Evolutionary conservation across 192 early-diverging fungal genomes (phyloP), one percentile per base, ranked within the genome.

Genomic region (Obelidium mucronatum): DNA sequence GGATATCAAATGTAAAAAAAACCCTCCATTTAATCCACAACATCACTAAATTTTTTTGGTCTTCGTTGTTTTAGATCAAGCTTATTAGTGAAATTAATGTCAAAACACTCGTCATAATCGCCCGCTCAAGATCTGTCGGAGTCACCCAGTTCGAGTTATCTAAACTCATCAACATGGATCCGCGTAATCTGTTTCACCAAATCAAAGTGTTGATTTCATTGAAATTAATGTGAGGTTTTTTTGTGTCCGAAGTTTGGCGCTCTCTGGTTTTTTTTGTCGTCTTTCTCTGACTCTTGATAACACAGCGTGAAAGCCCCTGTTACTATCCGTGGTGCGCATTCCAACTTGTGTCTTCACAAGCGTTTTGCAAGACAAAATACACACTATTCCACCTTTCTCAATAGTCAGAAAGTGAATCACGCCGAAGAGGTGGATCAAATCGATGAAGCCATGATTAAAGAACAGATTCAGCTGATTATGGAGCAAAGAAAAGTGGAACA

Each of bases 231-330:
- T 90, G 74, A 39, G 78, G 67, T 22, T 19, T 40, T 36, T 60
- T 31, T 31, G 3, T 2, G 40, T 33, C 28, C 52, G 55, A 37
- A 39, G 17, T 5, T 11, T 11, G 5, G 42, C 17, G 42, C 17
- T 44, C 17, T 44, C 42, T 44, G 42, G 17, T 58, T 58, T 58
- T 15, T 58, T 24, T 24, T 51, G 8, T 51, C 48, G 48, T 51
- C 11, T 13, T 51, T 51, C 48, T 51, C 56, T 37, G 17, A 40
- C 63, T 65, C 13, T 39, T 28, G n/a, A 39, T 37, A 66, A 31
- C 42, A 39, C 55, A 89, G 88, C 40, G 86, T 91, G 53, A 92
- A 92, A 72, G 80, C 88, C 35, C 88, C 90, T n/a, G 83, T 91
- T 40, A 85, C 87, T 17, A 81, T 80, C 5, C 85, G 81, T 28